A percentile compares a stretch with the other conserved stretches of the same genome.
Conservation (phyloP, 768 basidiomycete genomes). For the Russula olivacea region DNA sequence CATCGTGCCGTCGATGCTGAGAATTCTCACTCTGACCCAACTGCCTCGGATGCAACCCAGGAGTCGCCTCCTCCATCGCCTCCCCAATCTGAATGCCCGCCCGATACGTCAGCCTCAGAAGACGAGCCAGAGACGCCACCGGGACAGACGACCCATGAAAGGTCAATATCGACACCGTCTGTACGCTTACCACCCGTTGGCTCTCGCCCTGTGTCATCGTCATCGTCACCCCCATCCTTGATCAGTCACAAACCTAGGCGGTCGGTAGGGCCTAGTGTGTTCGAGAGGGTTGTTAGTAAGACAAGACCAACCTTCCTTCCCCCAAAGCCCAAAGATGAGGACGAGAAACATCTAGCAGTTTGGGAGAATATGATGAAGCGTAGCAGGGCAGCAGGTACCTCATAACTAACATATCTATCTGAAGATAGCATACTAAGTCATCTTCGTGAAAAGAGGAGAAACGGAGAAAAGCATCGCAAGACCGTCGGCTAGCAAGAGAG, state of each 20-base stretch:
- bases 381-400: conserved; percentile 65
- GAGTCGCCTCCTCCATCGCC: conserved; percentile 9
- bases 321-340: conserved; percentile 72
- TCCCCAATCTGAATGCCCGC: conserved; percentile 10
- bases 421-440: conserved; percentile 3
- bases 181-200: conserved; percentile 33
- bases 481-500: conserved; percentile 59
- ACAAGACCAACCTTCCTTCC: conserved; percentile 84
- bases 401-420: not conserved
- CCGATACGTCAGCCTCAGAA: conserved; percentile 21
- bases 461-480: conserved; percentile 54
- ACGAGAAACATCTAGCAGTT: conserved; percentile 75
- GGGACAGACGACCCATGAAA: not conserved
- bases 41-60: not conserved
- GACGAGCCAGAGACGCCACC: not conserved
- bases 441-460: conserved; percentile 52
- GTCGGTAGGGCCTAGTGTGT: conserved; percentile 57
- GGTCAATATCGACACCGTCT: conserved; percentile 24
- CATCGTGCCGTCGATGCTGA: not conserved
- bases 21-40: conserved; percentile 3
- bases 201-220: conserved; percentile 29
- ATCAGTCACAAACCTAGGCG: conserved; percentile 39
- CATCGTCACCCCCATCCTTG: conserved; percentile 22
- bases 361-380: conserved; percentile 87
- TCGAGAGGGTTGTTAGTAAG: conserved; percentile 77